Conservation (phyloP, 495 filamentous ascomycete species). For the Immersiella caudata region DNA sequence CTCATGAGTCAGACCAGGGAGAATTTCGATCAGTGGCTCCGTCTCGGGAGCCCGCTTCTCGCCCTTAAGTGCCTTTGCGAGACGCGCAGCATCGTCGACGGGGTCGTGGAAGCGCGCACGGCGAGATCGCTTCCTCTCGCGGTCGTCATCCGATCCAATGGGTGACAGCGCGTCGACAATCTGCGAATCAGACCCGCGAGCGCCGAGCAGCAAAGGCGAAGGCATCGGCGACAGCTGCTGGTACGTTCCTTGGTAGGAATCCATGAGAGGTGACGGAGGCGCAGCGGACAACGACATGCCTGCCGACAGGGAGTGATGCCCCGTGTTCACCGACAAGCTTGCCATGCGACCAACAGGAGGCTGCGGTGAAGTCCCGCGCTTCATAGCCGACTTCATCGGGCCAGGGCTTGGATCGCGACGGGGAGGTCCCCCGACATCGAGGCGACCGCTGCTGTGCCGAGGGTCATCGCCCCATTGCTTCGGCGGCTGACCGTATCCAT, state of each 20-base stretch:
- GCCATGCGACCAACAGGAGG: slow-evolving; percentile 55
- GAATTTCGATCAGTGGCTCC: slow-evolving; percentile 75
- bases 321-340: slow-evolving; percentile 46
- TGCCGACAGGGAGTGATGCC: slow-evolving; percentile 41
- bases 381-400: slow-evolving; percentile 39
- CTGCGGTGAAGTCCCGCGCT: slow-evolving; percentile 49
- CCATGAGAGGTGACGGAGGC: slow-evolving; percentile 81
- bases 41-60: slow-evolving; percentile 65
- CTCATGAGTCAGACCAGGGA: slow-evolving; percentile 81
- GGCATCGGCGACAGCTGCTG: slow-evolving; percentile 96
- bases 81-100: slow-evolving; percentile 69
- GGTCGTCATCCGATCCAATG: slow-evolving; percentile 47
- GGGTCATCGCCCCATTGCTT: slow-evolving; percentile 49
- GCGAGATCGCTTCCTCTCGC: slow-evolving; percentile 50
- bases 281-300: slow-evolving; percentile 54
- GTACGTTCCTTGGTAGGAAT: slow-evolving; percentile 92
- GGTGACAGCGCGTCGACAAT: slow-evolving; percentile 48
- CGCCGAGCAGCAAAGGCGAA: slow-evolving; percentile 61
- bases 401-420: slow-evolving; percentile 34
- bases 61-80: slow-evolving; percentile 75
- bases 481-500: slow-evolving; percentile 52
- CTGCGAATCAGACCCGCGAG: slow-evolving; percentile 31
- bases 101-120: slow-evolving; percentile 76
- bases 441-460: slow-evolving; percentile 40
- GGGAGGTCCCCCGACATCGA: slow-evolving; percentile 25